Evolutionary conservation across 2,329 filamentous ascomycete genomes (phyloP).

Genomic region (Chaetomium olivaceum): DNA sequence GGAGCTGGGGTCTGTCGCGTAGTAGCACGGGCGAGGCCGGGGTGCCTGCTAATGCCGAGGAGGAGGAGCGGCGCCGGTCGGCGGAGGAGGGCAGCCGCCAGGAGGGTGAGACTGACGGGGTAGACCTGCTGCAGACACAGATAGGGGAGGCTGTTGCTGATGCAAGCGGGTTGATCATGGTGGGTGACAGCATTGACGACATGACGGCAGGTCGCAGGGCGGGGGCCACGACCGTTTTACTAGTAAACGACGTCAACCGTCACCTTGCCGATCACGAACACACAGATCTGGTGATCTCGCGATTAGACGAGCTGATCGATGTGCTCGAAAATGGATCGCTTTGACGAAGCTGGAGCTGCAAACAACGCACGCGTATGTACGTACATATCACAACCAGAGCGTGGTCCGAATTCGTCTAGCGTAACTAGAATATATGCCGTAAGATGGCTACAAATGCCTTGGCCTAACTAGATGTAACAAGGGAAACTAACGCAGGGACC

Average conservation of each 20-base stretch:
- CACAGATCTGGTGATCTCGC: constrained; percentile 72
- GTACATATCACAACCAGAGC: constrained; percentile 1
- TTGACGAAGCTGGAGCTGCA: constrained; percentile 1
- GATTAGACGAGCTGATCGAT: constrained; percentile 73
- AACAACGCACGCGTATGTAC: background rate
- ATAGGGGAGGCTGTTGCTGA: constrained; percentile 39
- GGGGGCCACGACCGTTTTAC: constrained; percentile 85
- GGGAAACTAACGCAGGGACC: background rate
- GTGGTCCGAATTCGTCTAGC: constrained; percentile 16
- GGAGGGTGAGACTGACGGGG: constrained; percentile 23
- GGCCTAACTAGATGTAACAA: constrained; percentile 7
- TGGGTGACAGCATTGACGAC: constrained; percentile 84
- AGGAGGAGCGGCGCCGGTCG: constrained; percentile 22
- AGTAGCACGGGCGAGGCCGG: constrained; percentile 27
- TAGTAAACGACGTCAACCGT: constrained; percentile 79
- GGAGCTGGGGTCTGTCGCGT: constrained; percentile 65
- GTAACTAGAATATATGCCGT: constrained; percentile 19
- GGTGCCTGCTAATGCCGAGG: constrained; percentile 24
- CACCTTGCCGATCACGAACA: constrained; percentile 69
- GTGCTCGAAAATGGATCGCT: constrained; percentile 73
- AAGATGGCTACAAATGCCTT: background rate
- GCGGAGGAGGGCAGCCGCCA: constrained; percentile 26
- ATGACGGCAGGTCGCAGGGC: constrained; percentile 83
- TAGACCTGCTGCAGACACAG: constrained; percentile 20
- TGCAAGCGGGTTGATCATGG: constrained; percentile 59